Base-by-base conservation (phyloP, 2,329 filamentous ascomycete species). In the Tolypocladium tundrense region DNA sequence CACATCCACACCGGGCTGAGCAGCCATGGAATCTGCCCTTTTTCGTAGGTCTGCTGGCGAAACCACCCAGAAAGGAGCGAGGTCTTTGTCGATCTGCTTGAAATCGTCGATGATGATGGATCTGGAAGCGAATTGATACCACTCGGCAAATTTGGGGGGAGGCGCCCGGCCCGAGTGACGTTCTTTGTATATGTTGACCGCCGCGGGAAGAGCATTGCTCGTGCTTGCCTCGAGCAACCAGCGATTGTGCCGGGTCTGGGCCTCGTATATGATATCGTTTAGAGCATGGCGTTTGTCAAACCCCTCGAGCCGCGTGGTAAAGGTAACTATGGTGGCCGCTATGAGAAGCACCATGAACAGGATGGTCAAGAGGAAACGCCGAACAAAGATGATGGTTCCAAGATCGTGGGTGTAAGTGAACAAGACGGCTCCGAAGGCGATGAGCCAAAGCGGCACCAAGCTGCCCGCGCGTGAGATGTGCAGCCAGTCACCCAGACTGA, bases 101-200 rank as follows among this genome's bases (percentile, higher is more conserved):
- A 90, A 96, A 61, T 89, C 85, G 65, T 96, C 91, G 57, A 94
- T 84, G 55, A 96, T 76, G 56, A 83, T 76, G 0, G 91, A 88
- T n/a, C 81, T 76, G 60, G 81, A 82, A 6, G 91, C 90, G 66
- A 89, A 91, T 24, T 87, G 79, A 68, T 87, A 96, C 91, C 91
- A 96, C 63, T 86, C 85, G 65, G 91, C 88, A 65, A 96, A 96
- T 59, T 88, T 82, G 1, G 87, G 88, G 13, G 91, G 91, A 19
- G 91, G 91, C 35, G 84, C 76, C 60, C 90, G 82, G 16, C 84
- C 83, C 64, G 88, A 64, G 59, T 84, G 76, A 6, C 77, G 74
- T 53, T 80, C 75, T 53, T 74, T 73, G 63, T 84, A 84, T 57
- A 79, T 73, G 5, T 69, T 66, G 4, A 77, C 73, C 0, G 80